Conservation (phyloP, 2,329 filamentous ascomycete species). For the Microcyclosporella mali region DNA sequence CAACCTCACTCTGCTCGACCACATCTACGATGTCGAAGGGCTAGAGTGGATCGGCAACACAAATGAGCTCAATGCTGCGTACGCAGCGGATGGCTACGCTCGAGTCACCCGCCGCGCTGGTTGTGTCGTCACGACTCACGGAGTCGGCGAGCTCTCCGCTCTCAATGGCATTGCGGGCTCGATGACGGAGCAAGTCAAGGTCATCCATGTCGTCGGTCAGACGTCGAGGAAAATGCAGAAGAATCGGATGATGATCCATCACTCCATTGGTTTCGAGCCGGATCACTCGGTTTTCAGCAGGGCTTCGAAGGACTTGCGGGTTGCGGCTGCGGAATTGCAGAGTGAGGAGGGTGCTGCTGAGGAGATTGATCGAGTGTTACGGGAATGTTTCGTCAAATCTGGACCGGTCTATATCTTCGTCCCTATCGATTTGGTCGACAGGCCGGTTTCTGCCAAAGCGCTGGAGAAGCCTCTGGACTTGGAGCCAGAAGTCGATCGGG, state of each 20-base stretch:
- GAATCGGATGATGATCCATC: conserved; percentile 3
- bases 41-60: conserved; percentile 47
- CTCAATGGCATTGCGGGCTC: conserved; percentile 41
- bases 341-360: conserved; percentile 61
- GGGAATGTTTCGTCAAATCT: conserved; percentile 66
- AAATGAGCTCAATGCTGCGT: conserved; percentile 55
- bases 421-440: conserved; percentile 71
- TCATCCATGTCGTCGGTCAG: conserved; percentile 38
- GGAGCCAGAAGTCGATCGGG: conserved; percentile 57
- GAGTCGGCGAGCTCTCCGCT: conserved; percentile 48
- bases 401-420: conserved; percentile 79
- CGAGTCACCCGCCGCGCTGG: conserved; percentile 47
- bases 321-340: conserved; percentile 61
- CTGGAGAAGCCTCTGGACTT: conserved; percentile 67
- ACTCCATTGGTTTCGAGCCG: conserved; percentile 4
- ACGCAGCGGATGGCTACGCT: conserved; percentile 54
- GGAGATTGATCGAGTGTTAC: conserved; percentile 71
- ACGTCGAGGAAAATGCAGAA: conserved; percentile 1
- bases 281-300: conserved; percentile 36
- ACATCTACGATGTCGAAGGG: conserved; percentile 34
- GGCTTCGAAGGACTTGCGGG: conserved; percentile 52
- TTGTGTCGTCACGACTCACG: conserved; percentile 53
- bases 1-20: conserved; percentile 42
- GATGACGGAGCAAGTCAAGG: conserved; percentile 38
- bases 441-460: conserved; percentile 67